Evolutionary conservation across 1,139 yeast species (phyloP).

Genomic region (Taphrina wiesneri): DNA sequence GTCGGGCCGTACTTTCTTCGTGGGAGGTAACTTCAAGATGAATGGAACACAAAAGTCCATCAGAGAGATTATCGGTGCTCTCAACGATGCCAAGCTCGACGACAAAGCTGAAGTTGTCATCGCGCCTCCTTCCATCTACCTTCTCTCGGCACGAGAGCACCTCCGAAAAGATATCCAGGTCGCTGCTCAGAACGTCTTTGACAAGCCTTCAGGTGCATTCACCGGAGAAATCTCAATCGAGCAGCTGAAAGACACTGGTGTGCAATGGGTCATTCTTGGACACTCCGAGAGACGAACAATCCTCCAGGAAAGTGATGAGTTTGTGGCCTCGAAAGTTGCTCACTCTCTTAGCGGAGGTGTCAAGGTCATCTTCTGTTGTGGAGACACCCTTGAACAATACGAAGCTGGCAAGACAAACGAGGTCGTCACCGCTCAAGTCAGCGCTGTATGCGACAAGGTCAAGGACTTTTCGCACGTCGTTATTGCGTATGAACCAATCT

Average conservation of each 20-base stretch:
- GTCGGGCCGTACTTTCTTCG: conserved; percentile 80
- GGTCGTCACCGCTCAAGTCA: conserved; percentile 85
- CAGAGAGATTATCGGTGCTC: conserved; percentile 74
- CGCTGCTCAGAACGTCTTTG: conserved; percentile 88
- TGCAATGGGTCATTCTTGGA: conserved; percentile 93
- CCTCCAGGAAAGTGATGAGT: conserved; percentile 85
- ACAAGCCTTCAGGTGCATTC: conserved; percentile 91
- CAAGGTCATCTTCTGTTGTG: conserved; percentile 35
- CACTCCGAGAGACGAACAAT: conserved; percentile 99
- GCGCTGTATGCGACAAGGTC: conserved; percentile 80
- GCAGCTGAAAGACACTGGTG: conserved; percentile 88
- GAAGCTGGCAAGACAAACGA: conserved; percentile 80
- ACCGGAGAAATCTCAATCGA: conserved; percentile 92
- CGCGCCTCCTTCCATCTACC: conserved; percentile 95
- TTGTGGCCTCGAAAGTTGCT: conserved; percentile 91
- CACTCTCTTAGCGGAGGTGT: conserved; percentile 57
- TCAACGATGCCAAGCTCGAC: conserved; percentile 77
- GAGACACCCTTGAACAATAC: conserved; percentile 91
- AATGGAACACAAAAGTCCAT: conserved; percentile 91
- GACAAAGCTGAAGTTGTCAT: conserved; percentile 82
- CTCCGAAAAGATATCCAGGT: conserved; percentile 70
- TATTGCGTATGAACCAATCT: conserved; percentile 96
- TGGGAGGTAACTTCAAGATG: conserved; percentile 79
- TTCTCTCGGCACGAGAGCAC: conserved; percentile 72
- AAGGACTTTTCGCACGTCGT: conserved; percentile 91